Evolutionary conservation across 2,329 filamentous ascomycete species (phyloP), one percentile per base, ranked within the genome.

Genomic region (Fusarium transvaalense): DNA sequence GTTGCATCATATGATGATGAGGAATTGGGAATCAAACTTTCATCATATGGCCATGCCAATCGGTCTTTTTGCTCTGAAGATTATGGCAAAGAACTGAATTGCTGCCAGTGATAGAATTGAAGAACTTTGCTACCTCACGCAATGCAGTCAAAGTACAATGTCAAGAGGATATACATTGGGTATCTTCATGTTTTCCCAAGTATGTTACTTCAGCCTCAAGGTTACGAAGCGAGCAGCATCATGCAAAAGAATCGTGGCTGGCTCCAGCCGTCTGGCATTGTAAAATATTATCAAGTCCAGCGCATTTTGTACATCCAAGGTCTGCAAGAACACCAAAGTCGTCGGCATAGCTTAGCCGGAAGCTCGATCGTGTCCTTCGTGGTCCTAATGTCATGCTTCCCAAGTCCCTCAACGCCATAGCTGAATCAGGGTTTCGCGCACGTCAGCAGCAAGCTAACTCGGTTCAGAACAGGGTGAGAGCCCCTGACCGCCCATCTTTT

Each of bases 391-490:
- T 64, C 68, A 68, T 66, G 66, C 71, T 74, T 68, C 68, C 67
- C 66, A 70, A 62, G 71, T 72, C 56, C 72, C 69, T 57, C 66
- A 74, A 75, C 73, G 71, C 73, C 73, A 67, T 60, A 68, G 71
- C 64, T 71, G 68, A 68, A 73, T 66, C 69, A 66, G 68, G 61
- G 64, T 67, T 64, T 60, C 58, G 65, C 72, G 55, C 62, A 66
- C 58, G 66, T 51, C 66, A 25, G 46, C 56, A 54, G 61, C 43
- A 54, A 62, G 54, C 51, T 52, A 58, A 39, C 47, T 56, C 46
- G 56, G 60, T 58, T 46, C 43, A 64, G 57, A 58, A 47, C 39
- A 55, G 48, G 41, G 38, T 45, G 42, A 54, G 39, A 37, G 41
- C 52, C 57, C 57, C 48, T 50, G 42, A 56, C 45, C 57, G 52